A percentile compares a stretch with the other conserved stretches of the same genome.
Conservation (phyloP, 2,329 filamentous ascomycete species). For the Trichophyton benhamiae region DNA sequence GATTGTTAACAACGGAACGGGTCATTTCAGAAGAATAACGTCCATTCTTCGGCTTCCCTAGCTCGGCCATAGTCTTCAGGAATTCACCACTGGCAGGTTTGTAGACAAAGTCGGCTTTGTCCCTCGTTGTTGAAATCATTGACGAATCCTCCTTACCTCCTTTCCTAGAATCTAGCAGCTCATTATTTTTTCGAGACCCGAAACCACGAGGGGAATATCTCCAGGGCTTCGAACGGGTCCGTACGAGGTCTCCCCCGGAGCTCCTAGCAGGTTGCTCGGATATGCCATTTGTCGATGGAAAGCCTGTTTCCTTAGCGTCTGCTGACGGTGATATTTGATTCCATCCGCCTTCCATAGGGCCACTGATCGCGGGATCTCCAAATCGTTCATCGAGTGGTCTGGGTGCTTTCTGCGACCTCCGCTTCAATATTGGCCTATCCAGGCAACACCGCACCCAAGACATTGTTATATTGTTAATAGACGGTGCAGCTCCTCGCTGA, state of each 20-base stretch:
- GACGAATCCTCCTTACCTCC: not conserved
- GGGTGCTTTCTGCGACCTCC: conserved; percentile 9
- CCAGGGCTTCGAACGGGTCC: not conserved
- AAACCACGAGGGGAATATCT: not conserved
- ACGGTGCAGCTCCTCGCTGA: not conserved
- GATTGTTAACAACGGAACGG: not conserved
- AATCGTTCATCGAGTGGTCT: conserved; percentile 12
- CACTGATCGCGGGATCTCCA: conserved; percentile 13
- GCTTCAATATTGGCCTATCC: conserved; percentile 10
- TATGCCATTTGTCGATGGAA: not conserved
- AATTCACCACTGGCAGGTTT: conserved; percentile 15
- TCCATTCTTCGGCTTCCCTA: conserved; percentile 10
- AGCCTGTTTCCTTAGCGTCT: not conserved
- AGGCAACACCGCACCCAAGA: conserved; percentile 11
- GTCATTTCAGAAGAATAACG: not conserved
- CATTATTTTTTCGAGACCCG: not conserved
- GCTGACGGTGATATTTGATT: conserved; percentile 11
- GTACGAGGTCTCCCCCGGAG: not conserved
- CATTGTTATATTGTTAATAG: not conserved
- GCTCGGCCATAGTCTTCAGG: conserved; percentile 14
- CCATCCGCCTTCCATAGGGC: conserved; percentile 15
- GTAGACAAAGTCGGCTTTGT: conserved; percentile 12
- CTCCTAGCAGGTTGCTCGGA: not conserved
- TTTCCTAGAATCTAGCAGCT: not conserved
- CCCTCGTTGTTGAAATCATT: not conserved